Base-by-base conservation (phyloP, 257 asterid species). In the Solanum pennellii region DNA sequence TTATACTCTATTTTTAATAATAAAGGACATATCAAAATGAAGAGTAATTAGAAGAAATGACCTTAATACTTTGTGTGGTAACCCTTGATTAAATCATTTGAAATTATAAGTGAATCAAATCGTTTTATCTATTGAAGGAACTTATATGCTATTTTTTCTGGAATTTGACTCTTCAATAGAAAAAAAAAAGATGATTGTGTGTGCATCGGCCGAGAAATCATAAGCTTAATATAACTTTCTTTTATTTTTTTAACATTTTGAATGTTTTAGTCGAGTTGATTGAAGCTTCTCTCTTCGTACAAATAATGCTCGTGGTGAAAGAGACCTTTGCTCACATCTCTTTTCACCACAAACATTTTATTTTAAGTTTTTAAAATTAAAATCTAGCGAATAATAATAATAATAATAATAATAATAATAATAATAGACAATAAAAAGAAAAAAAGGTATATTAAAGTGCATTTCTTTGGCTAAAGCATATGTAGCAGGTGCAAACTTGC, bases 401-500 rank as follows among this genome's bases (percentile, higher is more conserved):
- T 31, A 31, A 31, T 31, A 31, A 31, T 2, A 31, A 29, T 29
- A 29, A 29, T 2, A 31, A 79, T 4, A 25, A 79, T 5, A 45
- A 45, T 47, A 47, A 47, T 47, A 47, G 25, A 8, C 1, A 9
- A 20, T 11, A 73, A 42, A 14, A 45, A n/a, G 3, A 47, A 47
- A 79, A 47, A 37, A 37, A 37, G 7, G 33, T 1, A 29, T 5
- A 9, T 47, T 44, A 47, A 47, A 80, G 10, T 9, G 9, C 5
- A 52, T 52, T 52, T 52, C 62, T 52, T 52, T 52, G 9, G 0
- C 42, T 27, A 79, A 45, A 79, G 66, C 85, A 82, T 44, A 82
- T 44, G 85, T 47, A 82, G 85, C 45, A 49, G 27, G 85, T 49
- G 20, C 14, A 82, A 82, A 82, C 20, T 82, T 82, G 85, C 85